Base-by-base conservation (phyloP, 192 early-diverging fungal genomes). In the Podila clonocystis region DNA sequence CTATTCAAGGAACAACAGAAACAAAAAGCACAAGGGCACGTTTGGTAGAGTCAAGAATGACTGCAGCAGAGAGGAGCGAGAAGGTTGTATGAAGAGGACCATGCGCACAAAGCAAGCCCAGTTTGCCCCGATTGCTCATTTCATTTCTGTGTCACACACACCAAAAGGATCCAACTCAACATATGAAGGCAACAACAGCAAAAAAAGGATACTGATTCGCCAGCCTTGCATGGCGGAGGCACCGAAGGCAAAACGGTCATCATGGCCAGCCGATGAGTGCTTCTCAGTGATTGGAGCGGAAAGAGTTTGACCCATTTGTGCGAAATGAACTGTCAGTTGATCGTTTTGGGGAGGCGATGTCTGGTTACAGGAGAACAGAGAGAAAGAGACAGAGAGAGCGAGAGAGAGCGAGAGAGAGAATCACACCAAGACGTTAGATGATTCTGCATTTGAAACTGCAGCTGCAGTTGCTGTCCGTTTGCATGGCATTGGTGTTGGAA, bases 161-260 rank as follows among this genome's bases (percentile, higher is more conserved):
- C 26, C 20, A 26, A 55, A 55, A 26, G n/a, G 24, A 24, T 5
- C 20, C 52, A 55, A 55, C 22, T 9, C 12, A 55, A 55, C 52
- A 55, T 24, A 26, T 55, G 52, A 38, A 50, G 45, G 50, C 68
- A n/a, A 38, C 50, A 38, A 38, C 9, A n/a, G 48, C n/a, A n/a
- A 33, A 68, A 31, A 31, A 59, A 34, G 58, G 64, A 77, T 90
- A 92, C 91, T 93, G 50, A 95, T 88, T 86, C 97, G 90, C 97
- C 97, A 99, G 62, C 97, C 97, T 88, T 99, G 97, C 97, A 99
- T 99, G 59, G 88, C 91, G 30, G 93, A 95, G 33, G 95, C 93
- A 57, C 93, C 96, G 76, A 93, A 99, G 36, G 91, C 82, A 65
- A 94, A 82, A 62, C 95, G 89, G 41, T 92, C 83, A 82, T 97